phyloP scores from a whole-genome alignment of 345 rosid species.

The Eucalyptus albens region DNA sequence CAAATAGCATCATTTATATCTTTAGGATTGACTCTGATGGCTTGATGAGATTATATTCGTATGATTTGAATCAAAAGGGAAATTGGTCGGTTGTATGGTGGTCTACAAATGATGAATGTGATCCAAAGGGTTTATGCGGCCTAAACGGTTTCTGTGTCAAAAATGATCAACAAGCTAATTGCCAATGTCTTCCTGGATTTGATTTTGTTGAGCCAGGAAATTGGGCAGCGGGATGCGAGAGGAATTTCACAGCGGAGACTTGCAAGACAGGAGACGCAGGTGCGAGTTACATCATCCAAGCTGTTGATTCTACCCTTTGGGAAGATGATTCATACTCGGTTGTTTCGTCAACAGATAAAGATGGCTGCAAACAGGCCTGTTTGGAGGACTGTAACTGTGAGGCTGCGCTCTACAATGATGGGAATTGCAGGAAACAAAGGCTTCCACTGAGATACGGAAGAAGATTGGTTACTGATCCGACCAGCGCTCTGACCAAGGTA shows the following conservation, averaged over 20 bases:
- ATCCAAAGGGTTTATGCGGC: neutral
- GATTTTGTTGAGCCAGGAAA: neutral
- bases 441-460: constrained; percentile 14
- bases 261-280: neutral
- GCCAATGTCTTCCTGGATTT: neutral
- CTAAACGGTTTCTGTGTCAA: neutral
- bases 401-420: neutral
- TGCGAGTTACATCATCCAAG: neutral
- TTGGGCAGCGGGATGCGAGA: neutral
- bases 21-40: constrained; percentile 5
- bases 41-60: neutral
- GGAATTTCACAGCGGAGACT: neutral
- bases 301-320: neutral
- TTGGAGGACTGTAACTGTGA: constrained; percentile 13
- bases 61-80: neutral
- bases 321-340: neutral
- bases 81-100: neutral
- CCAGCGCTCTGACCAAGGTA: constrained; percentile 3
- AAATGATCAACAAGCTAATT: neutral
- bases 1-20: neutral
- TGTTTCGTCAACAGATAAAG: neutral
- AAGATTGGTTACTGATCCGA: neutral
- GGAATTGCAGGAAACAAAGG: constrained; percentile 2
- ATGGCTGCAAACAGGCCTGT: constrained; percentile 3
- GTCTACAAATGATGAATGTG: neutral